A percentile compares a stretch with the other conserved stretches of the same genome.
Evolutionary conservation across 352 stramenopile species (phyloP).

Genomic region (Phytophthora capsici): DNA sequence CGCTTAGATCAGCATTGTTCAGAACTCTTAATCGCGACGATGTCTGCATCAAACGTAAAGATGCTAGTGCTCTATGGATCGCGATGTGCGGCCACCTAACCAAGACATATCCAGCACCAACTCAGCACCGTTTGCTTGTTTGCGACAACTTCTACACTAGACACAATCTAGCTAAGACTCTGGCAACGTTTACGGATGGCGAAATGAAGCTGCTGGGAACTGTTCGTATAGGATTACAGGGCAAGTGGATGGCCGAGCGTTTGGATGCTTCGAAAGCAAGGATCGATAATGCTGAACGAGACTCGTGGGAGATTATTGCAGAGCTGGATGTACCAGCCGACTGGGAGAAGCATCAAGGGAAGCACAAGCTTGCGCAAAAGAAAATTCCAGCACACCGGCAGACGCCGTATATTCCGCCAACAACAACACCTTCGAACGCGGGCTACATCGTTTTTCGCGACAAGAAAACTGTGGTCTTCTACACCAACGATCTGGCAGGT

Average conservation of each 20-base stretch:
- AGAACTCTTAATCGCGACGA: background rate
- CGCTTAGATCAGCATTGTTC: background rate
- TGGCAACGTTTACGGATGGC: conserved; percentile 1
- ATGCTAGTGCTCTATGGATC: background rate
- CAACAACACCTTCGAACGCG: background rate
- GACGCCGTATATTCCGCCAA: background rate
- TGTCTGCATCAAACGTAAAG: background rate
- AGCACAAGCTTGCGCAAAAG: background rate
- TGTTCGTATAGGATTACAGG: background rate
- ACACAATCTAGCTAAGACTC: background rate
- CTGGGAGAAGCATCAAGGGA: conserved; percentile 1
- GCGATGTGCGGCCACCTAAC: background rate
- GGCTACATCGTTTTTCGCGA: conserved; percentile 12
- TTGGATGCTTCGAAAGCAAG: background rate
- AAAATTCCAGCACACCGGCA: background rate
- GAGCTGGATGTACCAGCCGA: background rate
- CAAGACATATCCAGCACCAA: background rate
- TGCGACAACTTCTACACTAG: background rate
- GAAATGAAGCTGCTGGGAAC: conserved; percentile 7
- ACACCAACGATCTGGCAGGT: conserved; percentile 13
- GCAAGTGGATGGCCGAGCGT: background rate
- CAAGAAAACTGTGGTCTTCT: conserved; percentile 11
- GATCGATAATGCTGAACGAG: background rate
- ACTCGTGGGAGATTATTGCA: background rate
- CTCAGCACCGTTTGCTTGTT: background rate